A percentile compares a stretch with the other conserved stretches of the same genome.
phyloP scores from a whole-genome alignment of 148 eudicot species.

The Vaccinium macrocarpon region DNA sequence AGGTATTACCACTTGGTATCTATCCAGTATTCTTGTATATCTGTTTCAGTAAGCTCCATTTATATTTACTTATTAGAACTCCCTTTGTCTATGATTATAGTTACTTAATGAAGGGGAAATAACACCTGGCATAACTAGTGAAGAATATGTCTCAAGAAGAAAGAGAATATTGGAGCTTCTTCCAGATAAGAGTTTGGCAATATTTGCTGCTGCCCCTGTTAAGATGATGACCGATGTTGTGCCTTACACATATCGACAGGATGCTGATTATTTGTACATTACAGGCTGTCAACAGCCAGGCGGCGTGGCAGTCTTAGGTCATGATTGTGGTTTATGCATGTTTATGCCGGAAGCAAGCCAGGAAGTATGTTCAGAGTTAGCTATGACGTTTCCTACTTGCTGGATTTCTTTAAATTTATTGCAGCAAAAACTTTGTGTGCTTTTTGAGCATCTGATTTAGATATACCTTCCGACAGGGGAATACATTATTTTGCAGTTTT shows the following conservation, averaged over 20 bases:
- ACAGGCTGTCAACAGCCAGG: conserved; percentile 98
- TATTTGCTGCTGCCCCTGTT: conserved; percentile 73
- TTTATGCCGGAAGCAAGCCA: conserved; percentile 82
- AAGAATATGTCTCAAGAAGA: conserved; percentile 71
- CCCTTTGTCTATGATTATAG: conserved; percentile 31
- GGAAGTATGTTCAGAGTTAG: conserved; percentile 41
- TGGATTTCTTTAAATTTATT: background rate
- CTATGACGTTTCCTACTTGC: background rate
- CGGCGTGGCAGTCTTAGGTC: conserved; percentile 84
- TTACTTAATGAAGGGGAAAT: conserved; percentile 77
- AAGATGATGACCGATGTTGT: conserved; percentile 98
- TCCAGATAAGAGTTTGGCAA: conserved; percentile 80
- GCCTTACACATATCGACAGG: conserved; percentile 82
- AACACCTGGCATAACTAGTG: conserved; percentile 68
- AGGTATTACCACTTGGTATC: conserved; percentile 38
- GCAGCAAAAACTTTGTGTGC: background rate
- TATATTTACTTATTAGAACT: background rate
- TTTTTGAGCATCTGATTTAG: background rate
- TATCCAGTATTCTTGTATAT: background rate
- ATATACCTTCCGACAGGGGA: background rate
- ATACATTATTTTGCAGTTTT: background rate
- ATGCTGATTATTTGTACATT: conserved; percentile 74
- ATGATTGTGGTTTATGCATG: conserved; percentile 90
- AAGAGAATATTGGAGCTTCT: conserved; percentile 76
- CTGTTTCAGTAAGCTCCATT: background rate